Conservation (phyloP, 495 filamentous ascomycete genomes). For the Astrothelium macrocarpum region DNA sequence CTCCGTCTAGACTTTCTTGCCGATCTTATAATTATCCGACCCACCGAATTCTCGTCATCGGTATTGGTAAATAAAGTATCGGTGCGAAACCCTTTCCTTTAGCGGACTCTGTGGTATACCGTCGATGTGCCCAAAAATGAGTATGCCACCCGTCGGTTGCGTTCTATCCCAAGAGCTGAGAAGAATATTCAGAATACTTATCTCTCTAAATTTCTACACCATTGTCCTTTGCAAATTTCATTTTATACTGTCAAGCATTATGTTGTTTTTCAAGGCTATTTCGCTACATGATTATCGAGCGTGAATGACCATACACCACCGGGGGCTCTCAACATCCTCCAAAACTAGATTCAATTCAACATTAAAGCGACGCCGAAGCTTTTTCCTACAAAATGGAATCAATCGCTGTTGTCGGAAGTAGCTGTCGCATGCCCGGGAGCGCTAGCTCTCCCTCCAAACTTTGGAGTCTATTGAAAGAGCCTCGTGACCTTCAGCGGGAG, state of each 20-base stretch:
- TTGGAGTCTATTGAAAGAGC: not conserved
- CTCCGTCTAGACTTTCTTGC: not conserved
- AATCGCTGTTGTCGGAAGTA: not conserved
- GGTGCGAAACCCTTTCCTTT: not conserved
- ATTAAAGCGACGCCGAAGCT: not conserved
- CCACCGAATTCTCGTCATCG: not conserved
- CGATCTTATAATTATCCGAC: not conserved
- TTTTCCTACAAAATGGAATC: not conserved
- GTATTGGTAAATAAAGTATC: not conserved
- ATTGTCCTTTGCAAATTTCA: not conserved
- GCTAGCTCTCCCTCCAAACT: not conserved
- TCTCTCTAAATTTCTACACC: not conserved
- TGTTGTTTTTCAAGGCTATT: not conserved
- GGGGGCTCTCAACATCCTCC: not conserved
- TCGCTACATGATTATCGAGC: not conserved
- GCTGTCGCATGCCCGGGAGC: not conserved
- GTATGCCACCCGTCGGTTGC: not conserved
- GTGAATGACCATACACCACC: not conserved
- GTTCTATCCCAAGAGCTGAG: not conserved
- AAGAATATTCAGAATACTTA: not conserved
- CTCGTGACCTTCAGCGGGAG: not conserved
- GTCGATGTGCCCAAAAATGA: not conserved
- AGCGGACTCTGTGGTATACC: not conserved
- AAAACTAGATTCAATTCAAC: not conserved
- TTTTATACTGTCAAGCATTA: not conserved